A percentile compares a stretch with the other conserved stretches of the same genome.
phyloP scores from a whole-genome alignment of 176 grass and related monocot species.

The Carex pumila region DNA sequence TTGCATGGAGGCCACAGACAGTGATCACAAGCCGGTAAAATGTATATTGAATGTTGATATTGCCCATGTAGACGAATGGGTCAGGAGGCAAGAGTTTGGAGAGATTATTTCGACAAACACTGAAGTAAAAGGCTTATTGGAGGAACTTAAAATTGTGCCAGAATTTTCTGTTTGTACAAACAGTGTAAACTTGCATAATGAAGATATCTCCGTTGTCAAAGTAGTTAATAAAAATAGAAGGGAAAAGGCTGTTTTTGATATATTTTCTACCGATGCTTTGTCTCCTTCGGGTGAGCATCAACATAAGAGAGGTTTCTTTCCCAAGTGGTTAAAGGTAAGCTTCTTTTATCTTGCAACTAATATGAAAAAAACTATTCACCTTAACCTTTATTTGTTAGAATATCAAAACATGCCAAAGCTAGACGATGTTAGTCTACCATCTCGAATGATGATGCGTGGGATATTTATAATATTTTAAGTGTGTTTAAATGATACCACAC shows the following conservation, averaged over 20 bases:
- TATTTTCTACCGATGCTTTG: constrained; percentile 24
- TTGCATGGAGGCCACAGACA: constrained; percentile 83
- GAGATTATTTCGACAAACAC: constrained; percentile 61
- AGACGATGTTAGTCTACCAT: background rate
- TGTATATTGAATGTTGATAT: constrained; percentile 83
- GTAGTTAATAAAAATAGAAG: constrained; percentile 53
- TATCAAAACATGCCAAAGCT: background rate
- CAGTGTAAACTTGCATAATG: constrained; percentile 46
- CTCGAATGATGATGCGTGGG: background rate
- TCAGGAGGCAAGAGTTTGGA: constrained; percentile 57
- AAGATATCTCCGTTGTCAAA: constrained; percentile 42
- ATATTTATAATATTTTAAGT: background rate
- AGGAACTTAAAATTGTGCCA: constrained; percentile 39
- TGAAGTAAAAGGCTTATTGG: constrained; percentile 30
- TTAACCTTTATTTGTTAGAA: background rate
- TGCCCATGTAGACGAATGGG: constrained; percentile 54
- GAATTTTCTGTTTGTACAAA: constrained; percentile 45
- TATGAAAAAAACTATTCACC: no score
- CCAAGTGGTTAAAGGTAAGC: constrained; percentile 78
- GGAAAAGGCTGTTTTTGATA: constrained; percentile 42
- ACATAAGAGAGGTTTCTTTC: constrained; percentile 34
- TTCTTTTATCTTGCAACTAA: background rate
- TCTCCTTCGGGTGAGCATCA: constrained; percentile 5
- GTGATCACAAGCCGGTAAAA: constrained; percentile 93
- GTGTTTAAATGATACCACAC: background rate